phyloP scores from a whole-genome alignment of 805 yeast species.

The Sugiyamaella lignohabitans region DNA sequence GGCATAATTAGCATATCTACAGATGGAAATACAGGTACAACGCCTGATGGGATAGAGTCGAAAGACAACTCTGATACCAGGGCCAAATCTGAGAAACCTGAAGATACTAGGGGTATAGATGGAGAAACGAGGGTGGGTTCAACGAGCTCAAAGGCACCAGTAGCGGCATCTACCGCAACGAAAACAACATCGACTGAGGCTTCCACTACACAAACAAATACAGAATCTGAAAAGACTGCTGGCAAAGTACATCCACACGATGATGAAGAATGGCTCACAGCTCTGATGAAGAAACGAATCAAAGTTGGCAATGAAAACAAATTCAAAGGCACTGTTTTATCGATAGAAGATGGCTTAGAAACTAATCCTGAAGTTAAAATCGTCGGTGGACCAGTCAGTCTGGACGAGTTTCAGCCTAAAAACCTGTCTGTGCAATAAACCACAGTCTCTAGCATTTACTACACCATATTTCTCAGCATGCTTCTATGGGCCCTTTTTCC shows the following conservation, averaged over 20 bases:
- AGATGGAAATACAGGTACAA: background rate
- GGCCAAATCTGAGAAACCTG: background rate
- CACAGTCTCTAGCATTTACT: too few species aligned
- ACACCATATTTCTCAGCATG: too few species aligned
- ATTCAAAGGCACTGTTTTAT: conserved; percentile 29
- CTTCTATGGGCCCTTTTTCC: too few species aligned
- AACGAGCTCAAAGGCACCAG: background rate
- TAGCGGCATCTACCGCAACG: conserved; percentile 4
- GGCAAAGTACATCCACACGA: background rate
- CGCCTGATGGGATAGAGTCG: conserved; percentile 2
- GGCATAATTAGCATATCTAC: conserved; percentile 4
- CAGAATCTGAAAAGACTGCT: conserved; percentile 1
- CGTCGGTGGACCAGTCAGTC: conserved; percentile 21
- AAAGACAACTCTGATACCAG: conserved; percentile 5
- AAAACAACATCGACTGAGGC: background rate
- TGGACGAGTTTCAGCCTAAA: conserved; percentile 16
- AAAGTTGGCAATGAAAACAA: conserved; percentile 31
- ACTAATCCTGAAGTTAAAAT: conserved; percentile 8
- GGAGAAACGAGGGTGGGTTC: too few species aligned
- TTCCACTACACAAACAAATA: background rate
- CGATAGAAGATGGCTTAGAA: conserved; percentile 2
- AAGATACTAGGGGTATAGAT: too few species aligned
- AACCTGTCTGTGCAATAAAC: too few species aligned
- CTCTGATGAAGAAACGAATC: conserved; percentile 28
- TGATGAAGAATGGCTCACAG: conserved; percentile 31